Base-by-base conservation (phyloP, 2,329 filamentous ascomycete species). In the Cercospora zeina region DNA sequence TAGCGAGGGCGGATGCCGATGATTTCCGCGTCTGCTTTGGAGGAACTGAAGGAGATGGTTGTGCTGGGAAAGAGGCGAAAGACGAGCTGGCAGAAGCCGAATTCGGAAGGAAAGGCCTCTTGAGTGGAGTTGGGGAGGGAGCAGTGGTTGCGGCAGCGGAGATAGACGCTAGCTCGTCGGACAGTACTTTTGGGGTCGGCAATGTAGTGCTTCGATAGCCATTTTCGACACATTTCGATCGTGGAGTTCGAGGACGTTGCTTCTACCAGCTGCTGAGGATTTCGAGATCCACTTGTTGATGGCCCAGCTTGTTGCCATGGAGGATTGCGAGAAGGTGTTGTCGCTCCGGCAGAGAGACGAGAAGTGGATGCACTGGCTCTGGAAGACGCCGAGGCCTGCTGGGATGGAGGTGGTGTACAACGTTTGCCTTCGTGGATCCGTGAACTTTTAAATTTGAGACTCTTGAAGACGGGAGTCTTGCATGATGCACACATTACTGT, bases 161-260 rank as follows among this genome's bases (percentile, higher is more conserved):
- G 21, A 21, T 21, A 56, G 13, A 56, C 5, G 9, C 14, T 33
- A 2, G 11, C 36, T 9, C 54, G 36, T 13, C 16, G 4, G 1
- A 14, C 34, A 10, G 9, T 24, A 10, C 31, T 21, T 2, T n/a
- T 45, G 8, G 8, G 6, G 16, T 56, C 36, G 30, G 21, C 14
- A 14, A 56, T 21, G 24, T 56, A 56, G 11, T 45, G 36, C 54
- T 56, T 56, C 21, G 24, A 11, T 21, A 56, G 54, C 54, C 36
- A 56, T 10, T 9, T 45, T 37, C 21, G 21, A 11, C 54, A 31
- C 13, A 6, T 42, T 11, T 13, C 36, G 13, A 11, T 31, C 24
- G 6, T 13, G n/a, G 37, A 1, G 4, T n/a, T 6, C 2, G 2
- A 36, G n/a, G 6, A 5, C n/a, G 13, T 56, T 16, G 4, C 13